These are phyloP conservation scores for Akebia trifoliata DNA, from an alignment of 164 flowering plant genomes.

Conservation along the genomic window DNA sequence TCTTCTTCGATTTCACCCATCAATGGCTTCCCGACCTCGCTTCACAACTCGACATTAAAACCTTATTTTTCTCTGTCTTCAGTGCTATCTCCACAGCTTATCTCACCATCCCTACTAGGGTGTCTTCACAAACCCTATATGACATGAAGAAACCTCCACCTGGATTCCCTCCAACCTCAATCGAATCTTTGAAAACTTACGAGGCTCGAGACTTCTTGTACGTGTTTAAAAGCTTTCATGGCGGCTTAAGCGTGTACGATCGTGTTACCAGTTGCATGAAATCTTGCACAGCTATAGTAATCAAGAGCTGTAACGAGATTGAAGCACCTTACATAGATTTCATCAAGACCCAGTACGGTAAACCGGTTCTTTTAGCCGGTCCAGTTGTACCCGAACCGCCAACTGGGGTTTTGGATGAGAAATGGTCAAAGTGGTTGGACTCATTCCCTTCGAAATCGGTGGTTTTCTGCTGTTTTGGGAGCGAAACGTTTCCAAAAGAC, in stretches of 20 bases:
- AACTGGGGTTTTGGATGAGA: constrained; percentile 1
- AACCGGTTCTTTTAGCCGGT: constrained; percentile 16
- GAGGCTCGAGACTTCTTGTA: constrained; percentile 18
- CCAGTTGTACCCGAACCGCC: constrained; percentile 8
- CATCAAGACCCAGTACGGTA: constrained; percentile 9
- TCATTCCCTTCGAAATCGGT: constrained; percentile 9
- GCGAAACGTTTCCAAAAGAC: constrained; percentile 7
- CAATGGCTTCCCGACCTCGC: constrained; percentile 27
- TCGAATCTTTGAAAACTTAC: constrained; percentile 5
- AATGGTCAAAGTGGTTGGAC: constrained; percentile 11
- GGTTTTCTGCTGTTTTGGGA: constrained; percentile 11
- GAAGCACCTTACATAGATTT: constrained; percentile 17
- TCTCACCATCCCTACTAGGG: constrained; percentile 8
- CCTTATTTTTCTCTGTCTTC: constrained; percentile 23
- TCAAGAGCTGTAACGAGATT: constrained; percentile 12
- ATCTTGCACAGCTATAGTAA: constrained; percentile 1
- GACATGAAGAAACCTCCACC: constrained; percentile 24
- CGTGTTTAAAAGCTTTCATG: constrained; percentile 17
- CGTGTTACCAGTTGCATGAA: neutral
- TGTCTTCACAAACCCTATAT: constrained; percentile 12
- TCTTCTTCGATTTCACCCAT: constrained; percentile 28
- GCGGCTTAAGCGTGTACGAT: constrained; percentile 4
- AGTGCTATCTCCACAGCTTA: constrained; percentile 15
- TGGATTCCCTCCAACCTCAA: constrained; percentile 18
- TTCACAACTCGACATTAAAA: constrained; percentile 19